These are phyloP conservation scores for Leishmania amazonensis DNA, from an alignment of 208 protist genomes.

Conservation along the genomic window DNA sequence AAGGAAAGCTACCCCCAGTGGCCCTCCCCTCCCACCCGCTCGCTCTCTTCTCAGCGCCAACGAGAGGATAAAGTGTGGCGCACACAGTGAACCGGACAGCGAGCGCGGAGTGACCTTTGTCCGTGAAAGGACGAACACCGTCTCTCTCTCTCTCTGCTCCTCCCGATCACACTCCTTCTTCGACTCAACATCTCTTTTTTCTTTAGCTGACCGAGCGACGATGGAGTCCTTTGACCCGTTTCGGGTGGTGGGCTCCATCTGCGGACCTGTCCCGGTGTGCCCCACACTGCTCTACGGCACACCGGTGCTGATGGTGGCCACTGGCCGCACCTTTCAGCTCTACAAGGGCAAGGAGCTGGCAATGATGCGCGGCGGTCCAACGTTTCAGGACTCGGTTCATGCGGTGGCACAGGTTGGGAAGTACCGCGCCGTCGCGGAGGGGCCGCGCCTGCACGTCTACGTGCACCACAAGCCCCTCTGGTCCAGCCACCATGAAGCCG, in stretches of 20 bases:
- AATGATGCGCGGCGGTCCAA: constrained; percentile 82
- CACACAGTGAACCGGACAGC: neutral
- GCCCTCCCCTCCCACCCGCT: neutral
- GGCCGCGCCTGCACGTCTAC: constrained; percentile 72
- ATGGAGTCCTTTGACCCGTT: constrained; percentile 85
- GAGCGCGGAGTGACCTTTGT: neutral
- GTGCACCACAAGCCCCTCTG: constrained; percentile 87
- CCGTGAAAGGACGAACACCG: neutral
- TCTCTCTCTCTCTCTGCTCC: neutral
- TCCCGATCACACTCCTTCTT: neutral
- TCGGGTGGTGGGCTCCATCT: constrained; percentile 84
- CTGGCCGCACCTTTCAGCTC: constrained; percentile 81
- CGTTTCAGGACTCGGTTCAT: constrained; percentile 51
- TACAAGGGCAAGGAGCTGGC: constrained; percentile 84
- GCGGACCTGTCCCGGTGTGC: constrained; percentile 68
- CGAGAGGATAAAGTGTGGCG: neutral
- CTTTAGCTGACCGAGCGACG: neutral
- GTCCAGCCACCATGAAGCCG: constrained; percentile 49
- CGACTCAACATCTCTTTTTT: neutral
- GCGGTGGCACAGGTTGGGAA: constrained; percentile 82
- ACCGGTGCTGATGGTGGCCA: constrained; percentile 80
- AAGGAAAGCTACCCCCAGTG: neutral
- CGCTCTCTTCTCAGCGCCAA: neutral
- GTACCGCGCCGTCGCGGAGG: constrained; percentile 81
- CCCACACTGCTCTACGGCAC: constrained; percentile 77